Evolutionary conservation across 2,329 filamentous ascomycete species (phyloP).

Genomic region (Seiridium unicorne): DNA sequence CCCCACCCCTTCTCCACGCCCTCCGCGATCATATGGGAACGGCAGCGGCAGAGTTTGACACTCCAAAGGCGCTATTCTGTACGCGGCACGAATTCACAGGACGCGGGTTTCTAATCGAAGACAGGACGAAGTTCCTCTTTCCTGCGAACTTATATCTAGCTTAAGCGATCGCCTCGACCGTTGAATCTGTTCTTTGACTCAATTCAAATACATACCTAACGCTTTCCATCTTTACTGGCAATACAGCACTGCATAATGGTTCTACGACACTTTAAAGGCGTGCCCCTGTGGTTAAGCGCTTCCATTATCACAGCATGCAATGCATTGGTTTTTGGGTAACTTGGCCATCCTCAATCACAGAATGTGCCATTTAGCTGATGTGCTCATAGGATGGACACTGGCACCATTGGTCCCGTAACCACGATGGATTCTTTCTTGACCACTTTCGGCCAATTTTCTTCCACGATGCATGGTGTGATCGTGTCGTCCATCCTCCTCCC

Average conservation of each 20-base stretch:
- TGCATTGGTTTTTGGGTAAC: slow-evolving; percentile 4
- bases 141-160: no score
- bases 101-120: no score
- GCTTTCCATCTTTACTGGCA: neutral
- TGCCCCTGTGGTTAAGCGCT: slow-evolving; percentile 6
- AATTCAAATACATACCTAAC: no score
- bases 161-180: no score
- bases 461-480: slow-evolving; percentile 56
- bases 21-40: neutral
- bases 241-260: neutral
- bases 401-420: slow-evolving; percentile 58
- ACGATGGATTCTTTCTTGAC: slow-evolving; percentile 51
- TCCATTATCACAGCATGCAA: slow-evolving; percentile 1
- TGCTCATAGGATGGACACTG: slow-evolving; percentile 31
- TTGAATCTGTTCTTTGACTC: no score
- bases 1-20: neutral
- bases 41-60: no score
- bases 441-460: slow-evolving; percentile 50
- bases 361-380: neutral
- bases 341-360: neutral
- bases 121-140: no score
- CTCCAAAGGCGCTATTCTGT: no score
- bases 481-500: slow-evolving; percentile 61
- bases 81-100: no score
- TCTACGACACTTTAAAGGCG: neutral